Conservation (phyloP, 1,139 yeast species). For the Torulaspora globosa region DNA sequence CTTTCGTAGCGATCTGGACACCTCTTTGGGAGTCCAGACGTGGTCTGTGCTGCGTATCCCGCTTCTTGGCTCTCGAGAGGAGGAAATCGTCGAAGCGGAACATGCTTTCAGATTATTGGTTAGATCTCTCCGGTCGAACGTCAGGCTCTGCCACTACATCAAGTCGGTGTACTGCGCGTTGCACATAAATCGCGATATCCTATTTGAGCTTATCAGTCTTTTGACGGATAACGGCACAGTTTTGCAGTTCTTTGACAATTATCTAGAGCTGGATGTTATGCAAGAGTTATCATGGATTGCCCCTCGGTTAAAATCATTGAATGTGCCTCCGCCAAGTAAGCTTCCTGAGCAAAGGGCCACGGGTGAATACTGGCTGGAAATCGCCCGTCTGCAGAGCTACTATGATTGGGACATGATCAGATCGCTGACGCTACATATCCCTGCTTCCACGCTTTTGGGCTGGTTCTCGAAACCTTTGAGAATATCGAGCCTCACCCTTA, state of each 20-base stretch:
- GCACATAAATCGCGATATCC: slow-evolving; percentile 27
- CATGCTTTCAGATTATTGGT: slow-evolving; percentile 24
- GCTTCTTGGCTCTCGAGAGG: slow-evolving; percentile 7
- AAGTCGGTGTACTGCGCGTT: slow-evolving; percentile 32
- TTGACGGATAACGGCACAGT: slow-evolving; percentile 20
- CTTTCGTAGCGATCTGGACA: slow-evolving; percentile 26
- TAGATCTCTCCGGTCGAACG: slow-evolving; percentile 24
- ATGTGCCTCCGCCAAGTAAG: slow-evolving; percentile 24
- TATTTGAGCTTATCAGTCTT: slow-evolving; percentile 21
- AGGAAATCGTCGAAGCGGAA: slow-evolving; percentile 12
- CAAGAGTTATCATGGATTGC: slow-evolving; percentile 18
- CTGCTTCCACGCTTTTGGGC: slow-evolving; percentile 27
- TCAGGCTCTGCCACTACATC: slow-evolving; percentile 22
- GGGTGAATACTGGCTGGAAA: slow-evolving; percentile 19
- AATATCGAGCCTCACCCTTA: slow-evolving; percentile 25
- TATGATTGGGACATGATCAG: slow-evolving; percentile 24
- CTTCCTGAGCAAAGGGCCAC: slow-evolving; percentile 24
- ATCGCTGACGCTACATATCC: slow-evolving; percentile 27
- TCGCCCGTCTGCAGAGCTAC: slow-evolving; percentile 16
- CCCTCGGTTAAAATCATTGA: slow-evolving; percentile 22
- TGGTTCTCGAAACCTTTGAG: slow-evolving; percentile 21
- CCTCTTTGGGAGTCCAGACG: slow-evolving; percentile 21
- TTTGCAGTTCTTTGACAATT: slow-evolving; percentile 29
- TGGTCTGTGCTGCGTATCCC: slow-evolving; percentile 30
- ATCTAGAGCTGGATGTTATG: slow-evolving; percentile 23